Evolutionary conservation across 176 grass and related monocot genomes (phyloP), one percentile per base, ranked within the genome.

Genomic region (Triticum dicoccoides): DNA sequence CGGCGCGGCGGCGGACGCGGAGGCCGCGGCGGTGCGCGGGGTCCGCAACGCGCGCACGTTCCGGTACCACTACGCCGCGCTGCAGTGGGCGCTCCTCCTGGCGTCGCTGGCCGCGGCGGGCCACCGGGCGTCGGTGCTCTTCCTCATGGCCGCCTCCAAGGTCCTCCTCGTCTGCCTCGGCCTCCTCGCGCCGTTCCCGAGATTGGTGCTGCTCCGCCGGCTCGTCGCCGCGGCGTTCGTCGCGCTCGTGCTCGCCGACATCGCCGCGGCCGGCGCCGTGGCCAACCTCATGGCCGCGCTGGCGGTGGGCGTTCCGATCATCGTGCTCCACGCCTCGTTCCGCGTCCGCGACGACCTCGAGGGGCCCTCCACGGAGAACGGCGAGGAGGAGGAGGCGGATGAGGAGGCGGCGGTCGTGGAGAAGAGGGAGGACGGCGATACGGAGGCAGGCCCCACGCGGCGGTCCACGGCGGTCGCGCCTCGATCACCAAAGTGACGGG

Each of bases 91-190:
- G 64, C 82, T 98, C 65, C 91, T 95, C 59, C 91, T 95, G 0
- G 89, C 83, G 1, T 93, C 91, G 14, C 91, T 98, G 20, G 90
- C 87, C 24, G 87, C 81, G 18, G 87, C 93, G 42, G 87, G 79
- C 42, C 95, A 91, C 72, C 62, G 93, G 11, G 83, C 86, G 1
- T 93, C 95, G 33, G 86, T 95, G 81, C 73, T 98, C 52, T 95
- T 98, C 79, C 93, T 98, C 85, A 95, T 95, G 95, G 93, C 93
- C 33, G 86, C 89, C 3, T 89, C 93, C 25, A 98, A 98, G 89
- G 89, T 80, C 33, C 90, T 95, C 62, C 87, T 98, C 82, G 80
- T 88, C 87, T 98, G 89, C 87, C 88, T 86, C 6, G 93, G 86
- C 3, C 85, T 98, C 68, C 91, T 95, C 82, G 77, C 42, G 79